phyloP scores from a whole-genome alignment of 225 moss, liverwort and hornwort species.

The Physcomitrellopsis africana region DNA sequence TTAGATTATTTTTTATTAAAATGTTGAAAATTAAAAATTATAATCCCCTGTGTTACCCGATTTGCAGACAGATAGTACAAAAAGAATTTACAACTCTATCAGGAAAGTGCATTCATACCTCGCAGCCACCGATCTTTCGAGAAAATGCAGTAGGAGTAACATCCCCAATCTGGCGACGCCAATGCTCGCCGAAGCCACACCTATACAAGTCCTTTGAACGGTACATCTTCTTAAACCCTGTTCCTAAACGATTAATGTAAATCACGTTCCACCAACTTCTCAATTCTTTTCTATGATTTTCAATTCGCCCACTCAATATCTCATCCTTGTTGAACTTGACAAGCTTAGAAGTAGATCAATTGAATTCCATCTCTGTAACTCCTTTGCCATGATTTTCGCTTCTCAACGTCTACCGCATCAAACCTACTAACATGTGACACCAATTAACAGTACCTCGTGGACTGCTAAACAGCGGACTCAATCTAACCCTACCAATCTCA shows the following conservation, averaged over 20 bases:
- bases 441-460: background rate
- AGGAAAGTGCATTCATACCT: constrained; percentile 43
- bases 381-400: background rate
- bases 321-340: constrained; percentile 13
- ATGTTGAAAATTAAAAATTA: too few relatives aligned
- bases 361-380: constrained; percentile 22
- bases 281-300: constrained; percentile 28
- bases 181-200: constrained; percentile 76
- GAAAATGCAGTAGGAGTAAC: constrained; percentile 61
- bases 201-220: constrained; percentile 54
- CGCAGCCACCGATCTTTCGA: constrained; percentile 82
- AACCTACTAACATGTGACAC: background rate
- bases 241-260: background rate
- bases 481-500: constrained; percentile 11
- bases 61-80: background rate
- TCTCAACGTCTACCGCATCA: background rate
- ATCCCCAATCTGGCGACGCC: constrained; percentile 81
- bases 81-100: background rate
- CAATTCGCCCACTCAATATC: constrained; percentile 22
- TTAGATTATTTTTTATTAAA: too few relatives aligned
- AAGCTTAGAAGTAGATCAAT: constrained; percentile 15
- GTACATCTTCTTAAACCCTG: constrained; percentile 40
- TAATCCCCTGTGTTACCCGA: constrained; percentile 5
- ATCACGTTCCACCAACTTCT: constrained; percentile 34
- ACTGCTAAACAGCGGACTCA: constrained; percentile 8